Conservation (phyloP, 208 protist genomes). For the Leishmania arabica region DNA sequence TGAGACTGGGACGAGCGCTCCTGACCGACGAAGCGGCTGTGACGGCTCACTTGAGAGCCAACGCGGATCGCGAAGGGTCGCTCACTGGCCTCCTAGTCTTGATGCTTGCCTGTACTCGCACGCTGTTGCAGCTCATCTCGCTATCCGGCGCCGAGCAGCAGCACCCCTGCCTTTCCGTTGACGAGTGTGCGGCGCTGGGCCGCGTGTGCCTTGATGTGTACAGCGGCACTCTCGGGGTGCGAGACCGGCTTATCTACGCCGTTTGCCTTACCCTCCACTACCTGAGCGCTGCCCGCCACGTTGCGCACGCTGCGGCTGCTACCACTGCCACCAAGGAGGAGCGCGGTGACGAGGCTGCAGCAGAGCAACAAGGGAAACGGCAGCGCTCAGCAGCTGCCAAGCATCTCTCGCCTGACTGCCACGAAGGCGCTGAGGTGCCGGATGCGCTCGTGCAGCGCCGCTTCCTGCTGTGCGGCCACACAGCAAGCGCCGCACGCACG, state of each 20-base stretch:
- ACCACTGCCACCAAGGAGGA: conserved; percentile 12
- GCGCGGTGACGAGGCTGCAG: background rate
- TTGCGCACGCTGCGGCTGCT: background rate
- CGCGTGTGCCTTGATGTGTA: conserved; percentile 56
- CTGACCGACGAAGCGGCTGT: conserved; percentile 7
- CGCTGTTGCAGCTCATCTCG: background rate
- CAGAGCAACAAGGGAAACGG: background rate
- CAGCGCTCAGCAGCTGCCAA: background rate
- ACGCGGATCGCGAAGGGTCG: conserved; percentile 19
- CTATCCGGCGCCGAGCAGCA: background rate
- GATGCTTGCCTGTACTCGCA: conserved; percentile 31
- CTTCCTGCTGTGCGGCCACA: conserved; percentile 68
- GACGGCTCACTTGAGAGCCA: conserved; percentile 8
- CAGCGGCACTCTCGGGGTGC: conserved; percentile 48
- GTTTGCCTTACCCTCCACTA: conserved; percentile 74
- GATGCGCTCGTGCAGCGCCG: conserved; percentile 45
- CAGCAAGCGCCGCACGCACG: conserved; percentile 44
- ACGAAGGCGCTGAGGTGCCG: conserved; percentile 50
- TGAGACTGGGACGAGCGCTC: conserved; percentile 7
- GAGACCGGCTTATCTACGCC: conserved; percentile 80
- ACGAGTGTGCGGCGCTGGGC: conserved; percentile 11
- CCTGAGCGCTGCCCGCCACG: conserved; percentile 19
- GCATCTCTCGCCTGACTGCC: background rate
- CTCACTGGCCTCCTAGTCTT: conserved; percentile 40
- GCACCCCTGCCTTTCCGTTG: conserved; percentile 1